phyloP scores from a whole-genome alignment of 441 rosid genomes.

The Breynia disticha region DNA sequence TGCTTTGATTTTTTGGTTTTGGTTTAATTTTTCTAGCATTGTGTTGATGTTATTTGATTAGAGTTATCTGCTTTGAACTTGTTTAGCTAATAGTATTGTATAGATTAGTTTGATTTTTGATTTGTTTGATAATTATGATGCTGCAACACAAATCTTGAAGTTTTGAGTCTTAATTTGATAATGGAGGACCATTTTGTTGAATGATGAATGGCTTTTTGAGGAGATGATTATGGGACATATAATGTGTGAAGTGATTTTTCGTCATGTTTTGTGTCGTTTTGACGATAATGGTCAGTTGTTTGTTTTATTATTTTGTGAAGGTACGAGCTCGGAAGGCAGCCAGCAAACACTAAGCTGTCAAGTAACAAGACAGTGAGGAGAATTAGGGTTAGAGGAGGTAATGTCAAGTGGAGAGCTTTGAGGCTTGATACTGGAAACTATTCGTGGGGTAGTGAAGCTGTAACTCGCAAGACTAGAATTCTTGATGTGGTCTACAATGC shows the following conservation, averaged over 20 bases:
- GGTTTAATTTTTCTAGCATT: no score
- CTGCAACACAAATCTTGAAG: no score
- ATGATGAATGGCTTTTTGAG: no score
- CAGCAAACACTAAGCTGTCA: slow-evolving; percentile 39
- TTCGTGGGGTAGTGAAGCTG: slow-evolving; percentile 52
- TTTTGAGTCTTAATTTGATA: no score
- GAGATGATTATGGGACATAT: no score
- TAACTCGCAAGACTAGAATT: slow-evolving; percentile 38
- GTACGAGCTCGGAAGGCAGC: slow-evolving; percentile 47
- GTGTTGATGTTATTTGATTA: background rate
- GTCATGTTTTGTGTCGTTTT: background rate
- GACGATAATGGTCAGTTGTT: background rate
- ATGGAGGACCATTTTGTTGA: no score
- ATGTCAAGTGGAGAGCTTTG: slow-evolving; percentile 49
- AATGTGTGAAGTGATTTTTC: no score
- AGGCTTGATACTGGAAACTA: slow-evolving; percentile 41
- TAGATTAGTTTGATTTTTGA: no score
- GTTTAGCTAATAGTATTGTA: no score
- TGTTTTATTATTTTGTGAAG: slow-evolving; percentile 7
- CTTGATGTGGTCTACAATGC: slow-evolving; percentile 52
- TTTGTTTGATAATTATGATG: no score
- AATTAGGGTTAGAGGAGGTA: slow-evolving; percentile 40
- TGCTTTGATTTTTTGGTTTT: no score
- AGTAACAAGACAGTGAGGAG: slow-evolving; percentile 50
- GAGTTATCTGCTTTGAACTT: background rate